Percentiles rank a stretch among this genome's conserved stretches.
Conservation (phyloP, 768 basidiomycete genomes). For the Tricholoma terreum region DNA sequence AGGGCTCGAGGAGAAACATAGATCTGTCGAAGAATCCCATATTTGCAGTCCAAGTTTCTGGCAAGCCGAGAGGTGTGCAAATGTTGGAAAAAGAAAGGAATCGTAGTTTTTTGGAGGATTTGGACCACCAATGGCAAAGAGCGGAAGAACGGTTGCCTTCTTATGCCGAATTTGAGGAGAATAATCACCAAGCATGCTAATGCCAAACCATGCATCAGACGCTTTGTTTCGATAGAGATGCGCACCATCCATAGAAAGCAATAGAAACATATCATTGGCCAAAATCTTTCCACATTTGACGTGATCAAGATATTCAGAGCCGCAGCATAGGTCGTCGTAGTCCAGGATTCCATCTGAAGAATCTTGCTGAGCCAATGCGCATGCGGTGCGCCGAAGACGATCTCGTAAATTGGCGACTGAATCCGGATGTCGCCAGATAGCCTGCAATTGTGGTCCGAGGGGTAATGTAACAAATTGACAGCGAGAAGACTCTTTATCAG, state of each 20-base stretch:
- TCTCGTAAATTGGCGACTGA: constrained; percentile 23
- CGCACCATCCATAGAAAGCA: constrained; percentile 28
- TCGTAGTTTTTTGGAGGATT: too few relatives aligned
- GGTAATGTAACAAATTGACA: constrained; percentile 26
- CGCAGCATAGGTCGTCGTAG: constrained; percentile 27
- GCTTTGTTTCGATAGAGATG: constrained; percentile 3
- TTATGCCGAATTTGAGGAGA: constrained; percentile 15
- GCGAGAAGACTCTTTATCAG: neutral
- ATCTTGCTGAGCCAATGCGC: constrained; percentile 6
- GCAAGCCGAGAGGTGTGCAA: constrained; percentile 26
- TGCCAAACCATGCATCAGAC: constrained; percentile 1
- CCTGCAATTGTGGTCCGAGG: constrained; percentile 37
- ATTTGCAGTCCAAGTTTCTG: constrained; percentile 19
- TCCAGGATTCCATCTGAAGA: constrained; percentile 1
- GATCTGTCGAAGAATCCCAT: constrained; percentile 24
- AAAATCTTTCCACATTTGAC: constrained; percentile 17
- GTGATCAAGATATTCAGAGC: constrained; percentile 21
- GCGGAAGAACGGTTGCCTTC: constrained; percentile 24
- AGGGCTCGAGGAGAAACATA: constrained; percentile 10
- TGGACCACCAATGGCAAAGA: too few relatives aligned
- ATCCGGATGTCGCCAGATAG: constrained; percentile 17
- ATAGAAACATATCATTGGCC: constrained; percentile 21
- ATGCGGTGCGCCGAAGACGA: constrained; percentile 6
- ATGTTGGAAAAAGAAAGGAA: too few relatives aligned
- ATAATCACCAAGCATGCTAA: neutral